Conservation (phyloP, 345 rosid genomes). For the Anacardium occidentale region DNA sequence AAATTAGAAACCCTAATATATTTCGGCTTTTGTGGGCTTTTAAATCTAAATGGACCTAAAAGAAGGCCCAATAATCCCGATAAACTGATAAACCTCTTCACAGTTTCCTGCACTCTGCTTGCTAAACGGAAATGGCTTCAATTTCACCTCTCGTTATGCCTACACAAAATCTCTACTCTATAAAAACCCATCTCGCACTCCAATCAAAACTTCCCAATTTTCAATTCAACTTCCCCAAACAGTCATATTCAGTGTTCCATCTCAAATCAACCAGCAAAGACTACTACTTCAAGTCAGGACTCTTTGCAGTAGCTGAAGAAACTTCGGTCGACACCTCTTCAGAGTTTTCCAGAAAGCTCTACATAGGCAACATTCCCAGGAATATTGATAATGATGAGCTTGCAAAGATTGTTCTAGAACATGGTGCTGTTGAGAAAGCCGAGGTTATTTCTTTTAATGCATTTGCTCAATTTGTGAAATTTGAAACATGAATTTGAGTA, state of each 20-base stretch:
- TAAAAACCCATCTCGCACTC: constrained; percentile 19
- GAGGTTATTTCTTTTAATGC: constrained; percentile 43
- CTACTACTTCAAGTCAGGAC: constrained; percentile 26
- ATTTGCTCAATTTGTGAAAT: not conserved
- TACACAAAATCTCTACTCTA: constrained; percentile 15
- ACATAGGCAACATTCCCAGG: constrained; percentile 82
- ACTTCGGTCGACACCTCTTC: constrained; percentile 42
- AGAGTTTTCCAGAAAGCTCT: constrained; percentile 58
- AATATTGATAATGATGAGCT: constrained; percentile 55
- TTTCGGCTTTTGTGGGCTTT: not conserved
- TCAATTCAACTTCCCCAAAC: constrained; percentile 16
- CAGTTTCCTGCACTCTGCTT: not conserved
- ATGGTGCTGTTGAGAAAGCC: constrained; percentile 73
- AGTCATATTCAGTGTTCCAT: not conserved
- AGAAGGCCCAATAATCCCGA: not conserved
- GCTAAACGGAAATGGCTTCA: constrained; percentile 32
- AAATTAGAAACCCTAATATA: not conserved
- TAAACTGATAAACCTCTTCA: constrained; percentile 12
- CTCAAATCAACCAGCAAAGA: constrained; percentile 12
- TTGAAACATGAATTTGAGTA: not conserved
- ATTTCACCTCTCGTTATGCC: constrained; percentile 23
- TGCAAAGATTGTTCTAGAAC: constrained; percentile 59
- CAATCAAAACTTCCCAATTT: constrained; percentile 26
- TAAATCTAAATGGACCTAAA: not conserved
- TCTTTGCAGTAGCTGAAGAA: constrained; percentile 48